phyloP scores from a whole-genome alignment of 345 rosid genomes.

The Sisymbrium irio region DNA sequence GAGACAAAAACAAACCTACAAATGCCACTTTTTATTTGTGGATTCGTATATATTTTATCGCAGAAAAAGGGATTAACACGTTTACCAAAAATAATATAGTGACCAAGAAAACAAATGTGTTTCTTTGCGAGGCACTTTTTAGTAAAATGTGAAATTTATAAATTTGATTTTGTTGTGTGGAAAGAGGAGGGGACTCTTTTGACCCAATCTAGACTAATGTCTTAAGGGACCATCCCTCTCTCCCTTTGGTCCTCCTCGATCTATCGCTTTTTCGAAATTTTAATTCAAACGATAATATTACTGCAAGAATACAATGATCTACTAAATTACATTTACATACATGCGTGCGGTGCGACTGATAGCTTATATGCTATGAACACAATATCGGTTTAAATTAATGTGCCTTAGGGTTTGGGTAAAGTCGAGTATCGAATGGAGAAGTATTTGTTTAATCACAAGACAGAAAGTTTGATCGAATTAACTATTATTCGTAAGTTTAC shows the following conservation, averaged over 20 bases:
- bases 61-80: slow-evolving; percentile 23
- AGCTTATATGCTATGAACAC: not conserved
- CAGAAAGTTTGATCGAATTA: too few relatives aligned
- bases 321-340: not conserved
- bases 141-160: slow-evolving; percentile 31
- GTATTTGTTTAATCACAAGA: not conserved
- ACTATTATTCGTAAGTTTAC: too few relatives aligned
- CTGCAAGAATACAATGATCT: not conserved
- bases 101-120: slow-evolving; percentile 4
- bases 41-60: not conserved
- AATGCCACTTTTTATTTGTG: slow-evolving; percentile 19
- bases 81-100: slow-evolving; percentile 19
- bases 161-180: slow-evolving; percentile 21
- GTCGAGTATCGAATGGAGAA: not conserved
- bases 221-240: slow-evolving; percentile 33
- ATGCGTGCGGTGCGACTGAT: not conserved
- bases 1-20: slow-evolving; percentile 24
- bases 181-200: slow-evolving; percentile 41
- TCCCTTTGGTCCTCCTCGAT: slow-evolving; percentile 7
- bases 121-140: slow-evolving; percentile 26
- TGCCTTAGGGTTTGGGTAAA: not conserved
- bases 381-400: not conserved
- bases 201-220: slow-evolving; percentile 61
- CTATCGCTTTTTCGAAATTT: not conserved
- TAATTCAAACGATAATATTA: not conserved